A percentile compares a stretch with the other conserved stretches of the same genome.
Conservation (phyloP, 31 red algal species). For the Porphyra umbilicalis region DNA sequence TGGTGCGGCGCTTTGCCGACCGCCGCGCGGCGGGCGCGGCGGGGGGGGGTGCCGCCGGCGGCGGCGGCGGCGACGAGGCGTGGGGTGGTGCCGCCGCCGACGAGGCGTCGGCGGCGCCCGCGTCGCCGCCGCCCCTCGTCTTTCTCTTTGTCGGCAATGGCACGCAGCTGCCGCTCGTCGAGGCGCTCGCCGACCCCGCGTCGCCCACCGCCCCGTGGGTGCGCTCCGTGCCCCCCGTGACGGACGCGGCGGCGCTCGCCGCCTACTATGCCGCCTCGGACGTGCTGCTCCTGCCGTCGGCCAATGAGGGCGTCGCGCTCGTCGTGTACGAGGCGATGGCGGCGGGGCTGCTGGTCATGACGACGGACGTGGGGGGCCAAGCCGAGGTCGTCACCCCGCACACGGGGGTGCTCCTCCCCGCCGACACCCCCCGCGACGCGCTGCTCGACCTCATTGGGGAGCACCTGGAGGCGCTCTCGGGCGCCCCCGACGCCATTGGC, state of each 20-base stretch:
- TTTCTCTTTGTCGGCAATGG: slow-evolving; percentile 60
- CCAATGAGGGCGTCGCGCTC: slow-evolving; percentile 57
- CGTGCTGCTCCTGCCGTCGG: slow-evolving; percentile 41
- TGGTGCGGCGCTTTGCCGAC: slow-evolving; percentile 16
- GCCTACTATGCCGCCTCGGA: slow-evolving; percentile 63
- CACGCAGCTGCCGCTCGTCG: slow-evolving; percentile 33
- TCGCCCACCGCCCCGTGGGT: slow-evolving; percentile 16
- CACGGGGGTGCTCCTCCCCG: slow-evolving; percentile 37
- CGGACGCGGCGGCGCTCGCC: slow-evolving; percentile 26
- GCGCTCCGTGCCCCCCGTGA: slow-evolving; percentile 35
- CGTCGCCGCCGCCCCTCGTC: slow-evolving; percentile 9
- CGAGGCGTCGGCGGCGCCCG: slow-evolving; percentile 19
- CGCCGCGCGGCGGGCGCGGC: too few relatives aligned
- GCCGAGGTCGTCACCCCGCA: slow-evolving; percentile 41
- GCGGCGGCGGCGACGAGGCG: too few relatives aligned
- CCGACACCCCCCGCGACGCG: slow-evolving; percentile 14
- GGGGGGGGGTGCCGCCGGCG: too few relatives aligned
- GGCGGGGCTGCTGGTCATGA: slow-evolving; percentile 45
- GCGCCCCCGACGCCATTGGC: slow-evolving; percentile 27
- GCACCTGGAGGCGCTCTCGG: slow-evolving; percentile 39
- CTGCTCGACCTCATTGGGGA: slow-evolving; percentile 33
- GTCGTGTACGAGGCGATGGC: slow-evolving; percentile 68
- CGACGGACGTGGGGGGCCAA: slow-evolving; percentile 48
- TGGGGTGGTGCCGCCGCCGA: too few relatives aligned
- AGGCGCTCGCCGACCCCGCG: slow-evolving; percentile 7